Percentiles rank a stretch among this genome's conserved stretches.
Conservation (phyloP, 1,139 yeast genomes). For the Pichia sp. region DNA sequence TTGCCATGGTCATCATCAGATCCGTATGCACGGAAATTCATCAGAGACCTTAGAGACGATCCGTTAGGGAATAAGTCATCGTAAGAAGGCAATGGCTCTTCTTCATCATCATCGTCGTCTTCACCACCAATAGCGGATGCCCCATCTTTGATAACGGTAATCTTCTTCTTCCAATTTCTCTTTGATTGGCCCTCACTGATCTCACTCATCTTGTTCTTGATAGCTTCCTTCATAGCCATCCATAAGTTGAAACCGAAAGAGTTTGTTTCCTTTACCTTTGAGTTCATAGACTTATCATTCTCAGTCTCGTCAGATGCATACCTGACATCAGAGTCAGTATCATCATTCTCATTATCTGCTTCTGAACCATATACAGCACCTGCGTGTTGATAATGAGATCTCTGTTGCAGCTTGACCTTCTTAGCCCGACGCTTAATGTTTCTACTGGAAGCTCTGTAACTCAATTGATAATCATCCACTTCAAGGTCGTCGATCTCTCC, state of each 20-base stretch:
- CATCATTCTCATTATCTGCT: conserved; percentile 10
- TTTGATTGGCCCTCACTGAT: conserved; percentile 2
- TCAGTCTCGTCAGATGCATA: conserved; percentile 23
- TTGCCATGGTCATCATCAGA: neutral
- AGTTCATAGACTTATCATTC: neutral
- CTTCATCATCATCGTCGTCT: conserved; percentile 18
- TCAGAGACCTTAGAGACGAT: conserved; percentile 32
- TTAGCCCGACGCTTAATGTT: neutral
- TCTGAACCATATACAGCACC: neutral
- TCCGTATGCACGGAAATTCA: conserved; percentile 25
- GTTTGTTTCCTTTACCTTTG: conserved; percentile 10
- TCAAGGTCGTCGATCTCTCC: conserved; percentile 15
- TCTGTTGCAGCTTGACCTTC: neutral
- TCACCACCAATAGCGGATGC: neutral
- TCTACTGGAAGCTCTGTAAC: neutral
- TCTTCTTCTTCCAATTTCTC: neutral
- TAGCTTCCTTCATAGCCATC: conserved; percentile 58
- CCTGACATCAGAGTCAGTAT: conserved; percentile 23
- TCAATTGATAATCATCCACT: conserved; percentile 7
- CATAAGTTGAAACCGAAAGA: conserved; percentile 35
- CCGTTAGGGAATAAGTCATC: conserved; percentile 78
- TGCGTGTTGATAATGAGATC: neutral
- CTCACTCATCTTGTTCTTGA: conserved; percentile 28
- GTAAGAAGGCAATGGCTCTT: conserved; percentile 57
- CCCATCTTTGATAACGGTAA: neutral